A percentile compares a stretch with the other conserved stretches of the same genome.
phyloP scores from a whole-genome alignment of 768 basidiomycete species.

The Tulasnella sp. region DNA sequence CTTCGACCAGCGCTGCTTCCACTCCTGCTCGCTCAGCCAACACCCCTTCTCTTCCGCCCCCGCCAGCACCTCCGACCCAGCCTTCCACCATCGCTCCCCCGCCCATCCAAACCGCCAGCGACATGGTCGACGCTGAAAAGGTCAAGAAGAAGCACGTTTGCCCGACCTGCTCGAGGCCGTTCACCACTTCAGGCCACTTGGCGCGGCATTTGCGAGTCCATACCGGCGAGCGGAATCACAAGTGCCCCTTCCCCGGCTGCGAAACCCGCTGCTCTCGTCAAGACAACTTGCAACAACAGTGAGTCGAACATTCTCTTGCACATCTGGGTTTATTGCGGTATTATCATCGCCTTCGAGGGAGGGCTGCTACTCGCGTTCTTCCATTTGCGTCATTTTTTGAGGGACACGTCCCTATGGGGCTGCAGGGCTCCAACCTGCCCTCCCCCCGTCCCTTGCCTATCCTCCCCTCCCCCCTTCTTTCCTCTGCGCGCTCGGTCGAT shows the following conservation, averaged over 20 bases:
- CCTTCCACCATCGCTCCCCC: conserved; percentile 35
- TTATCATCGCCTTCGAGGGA: conserved; percentile 15
- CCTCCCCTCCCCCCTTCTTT: not conserved
- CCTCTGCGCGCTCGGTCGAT: not conserved
- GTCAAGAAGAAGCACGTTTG: conserved; percentile 62
- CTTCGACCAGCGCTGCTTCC: conserved; percentile 13
- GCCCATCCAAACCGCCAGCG: conserved; percentile 32
- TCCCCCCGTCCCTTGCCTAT: conserved; percentile 6
- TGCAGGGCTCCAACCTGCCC: conserved; percentile 13
- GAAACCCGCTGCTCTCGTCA: conserved; percentile 88
- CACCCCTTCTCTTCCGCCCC: conserved; percentile 30
- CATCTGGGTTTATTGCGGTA: not conserved
- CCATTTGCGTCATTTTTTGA: conserved; percentile 6
- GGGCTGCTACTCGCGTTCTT: not conserved
- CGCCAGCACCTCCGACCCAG: conserved; percentile 25
- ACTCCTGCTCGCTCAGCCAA: conserved; percentile 18
- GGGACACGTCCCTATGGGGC: conserved; percentile 9
- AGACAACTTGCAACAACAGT: conserved; percentile 79
- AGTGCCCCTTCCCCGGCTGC: conserved; percentile 93
- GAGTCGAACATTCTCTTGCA: conserved; percentile 41
- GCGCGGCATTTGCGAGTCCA: conserved; percentile 88
- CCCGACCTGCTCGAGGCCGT: conserved; percentile 69
- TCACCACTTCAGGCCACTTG: conserved; percentile 88
- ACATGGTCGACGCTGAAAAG: conserved; percentile 44
- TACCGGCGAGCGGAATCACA: conserved; percentile 90